Conservation (phyloP, 2,329 filamentous ascomycete genomes). For the Monosporascus sp. region DNA sequence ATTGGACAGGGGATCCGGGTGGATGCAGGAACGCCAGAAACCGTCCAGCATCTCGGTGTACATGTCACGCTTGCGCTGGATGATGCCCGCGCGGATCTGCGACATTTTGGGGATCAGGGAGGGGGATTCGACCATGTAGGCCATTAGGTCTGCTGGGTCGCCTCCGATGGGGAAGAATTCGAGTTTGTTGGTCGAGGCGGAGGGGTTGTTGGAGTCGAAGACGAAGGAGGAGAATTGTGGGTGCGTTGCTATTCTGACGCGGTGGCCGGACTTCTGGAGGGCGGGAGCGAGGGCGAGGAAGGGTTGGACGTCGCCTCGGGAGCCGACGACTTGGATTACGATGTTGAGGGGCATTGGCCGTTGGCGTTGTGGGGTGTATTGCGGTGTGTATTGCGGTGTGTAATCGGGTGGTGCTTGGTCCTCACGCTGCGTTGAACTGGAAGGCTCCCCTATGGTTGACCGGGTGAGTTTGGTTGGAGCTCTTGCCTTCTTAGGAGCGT, state of each 20-base stretch:
- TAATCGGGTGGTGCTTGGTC: no score
- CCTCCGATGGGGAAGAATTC: slow-evolving; percentile 77
- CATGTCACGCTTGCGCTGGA: slow-evolving; percentile 35
- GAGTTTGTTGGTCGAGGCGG: slow-evolving; percentile 29
- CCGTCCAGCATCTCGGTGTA: slow-evolving; percentile 78
- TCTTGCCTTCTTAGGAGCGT: no score
- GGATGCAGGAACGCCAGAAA: slow-evolving; percentile 81
- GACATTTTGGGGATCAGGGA: slow-evolving; percentile 30
- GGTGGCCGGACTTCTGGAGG: slow-evolving; percentile 62
- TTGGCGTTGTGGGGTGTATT: no score
- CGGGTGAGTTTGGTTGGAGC: no score
- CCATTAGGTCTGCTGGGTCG: slow-evolving; percentile 71
- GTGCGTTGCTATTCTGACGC: slow-evolving; percentile 71
- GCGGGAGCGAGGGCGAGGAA: slow-evolving; percentile 66
- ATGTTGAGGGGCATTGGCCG: slow-evolving; percentile 46
- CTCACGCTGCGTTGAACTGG: no score
- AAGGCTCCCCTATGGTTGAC: no score
- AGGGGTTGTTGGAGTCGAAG: slow-evolving; percentile 49
- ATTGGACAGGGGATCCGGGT: slow-evolving; percentile 44
- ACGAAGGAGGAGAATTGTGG: slow-evolving; percentile 63
- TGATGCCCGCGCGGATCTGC: slow-evolving; percentile 31
- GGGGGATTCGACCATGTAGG: slow-evolving; percentile 42
- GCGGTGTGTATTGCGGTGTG: no score
- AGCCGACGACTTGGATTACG: slow-evolving; percentile 71
- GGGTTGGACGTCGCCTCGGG: slow-evolving; percentile 70